phyloP scores from a whole-genome alignment of 805 yeast genomes.

The Ogataea trehaloabstinens region DNA sequence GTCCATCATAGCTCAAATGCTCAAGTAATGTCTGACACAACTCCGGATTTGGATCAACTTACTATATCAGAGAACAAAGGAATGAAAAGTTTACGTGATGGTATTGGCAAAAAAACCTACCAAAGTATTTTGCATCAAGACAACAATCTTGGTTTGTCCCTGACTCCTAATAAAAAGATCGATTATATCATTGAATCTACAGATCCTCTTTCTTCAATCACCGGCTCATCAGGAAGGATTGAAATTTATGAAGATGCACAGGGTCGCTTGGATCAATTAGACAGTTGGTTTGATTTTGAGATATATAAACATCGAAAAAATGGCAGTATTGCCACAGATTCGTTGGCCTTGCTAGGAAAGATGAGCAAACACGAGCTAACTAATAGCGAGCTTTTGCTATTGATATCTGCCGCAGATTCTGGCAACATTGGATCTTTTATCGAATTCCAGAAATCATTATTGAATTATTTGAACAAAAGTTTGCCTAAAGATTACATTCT shows the following conservation, averaged over 20 bases:
- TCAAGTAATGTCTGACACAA: slow-evolving; percentile 19
- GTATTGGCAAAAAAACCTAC: slow-evolving; percentile 2
- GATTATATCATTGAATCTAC: slow-evolving; percentile 19
- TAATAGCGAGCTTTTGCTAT: slow-evolving; percentile 11
- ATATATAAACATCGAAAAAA: slow-evolving; percentile 8
- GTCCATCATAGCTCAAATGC: background rate
- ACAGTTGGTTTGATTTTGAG: slow-evolving; percentile 22
- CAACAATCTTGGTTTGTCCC: slow-evolving; percentile 6
- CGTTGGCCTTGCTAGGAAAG: slow-evolving; percentile 11
- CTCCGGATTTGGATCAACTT: slow-evolving; percentile 19
- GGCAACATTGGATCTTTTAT: slow-evolving; percentile 5
- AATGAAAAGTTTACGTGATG: slow-evolving; percentile 1
- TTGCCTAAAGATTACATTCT: slow-evolving; percentile 9
- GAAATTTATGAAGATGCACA: slow-evolving; percentile 22
- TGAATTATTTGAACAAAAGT: slow-evolving; percentile 10
- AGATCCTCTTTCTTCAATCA: slow-evolving; percentile 24
- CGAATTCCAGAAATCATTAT: slow-evolving; percentile 10
- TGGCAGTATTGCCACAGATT: background rate
- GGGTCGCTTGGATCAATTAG: slow-evolving; percentile 10
- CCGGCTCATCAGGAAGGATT: slow-evolving; percentile 16
- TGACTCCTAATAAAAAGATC: slow-evolving; percentile 12
- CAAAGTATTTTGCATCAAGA: background rate
- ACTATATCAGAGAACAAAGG: slow-evolving; percentile 14
- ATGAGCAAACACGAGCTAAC: slow-evolving; percentile 11
- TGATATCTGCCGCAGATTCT: slow-evolving; percentile 10